Evolutionary conservation across 164 flowering plant species (phyloP).

Genomic region (Saururus chinensis): DNA sequence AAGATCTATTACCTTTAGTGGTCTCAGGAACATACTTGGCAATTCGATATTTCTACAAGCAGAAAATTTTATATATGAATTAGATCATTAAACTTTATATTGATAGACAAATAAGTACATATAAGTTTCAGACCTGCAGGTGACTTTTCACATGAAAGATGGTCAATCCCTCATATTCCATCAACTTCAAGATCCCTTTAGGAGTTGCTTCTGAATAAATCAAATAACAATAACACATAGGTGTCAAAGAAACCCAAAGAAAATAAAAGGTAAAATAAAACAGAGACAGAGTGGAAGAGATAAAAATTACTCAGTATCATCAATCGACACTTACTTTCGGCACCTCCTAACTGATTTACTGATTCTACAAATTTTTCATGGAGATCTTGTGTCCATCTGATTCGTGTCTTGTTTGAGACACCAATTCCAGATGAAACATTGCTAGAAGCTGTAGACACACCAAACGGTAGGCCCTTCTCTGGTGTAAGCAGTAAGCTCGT

Average conservation of each 20-base stretch:
- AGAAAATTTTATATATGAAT: not conserved
- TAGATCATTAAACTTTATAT: not conserved
- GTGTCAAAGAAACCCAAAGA: slow-evolving; percentile 2
- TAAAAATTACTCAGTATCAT: not conserved
- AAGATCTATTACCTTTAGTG: slow-evolving; percentile 32
- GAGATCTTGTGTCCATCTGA: slow-evolving; percentile 88
- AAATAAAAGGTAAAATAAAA: not conserved
- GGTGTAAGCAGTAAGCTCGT: slow-evolving; percentile 15
- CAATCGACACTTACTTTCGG: slow-evolving; percentile 59
- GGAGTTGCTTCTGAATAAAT: slow-evolving; percentile 73
- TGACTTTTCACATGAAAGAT: slow-evolving; percentile 94
- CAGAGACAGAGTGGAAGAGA: not conserved
- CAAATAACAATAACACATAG: not conserved
- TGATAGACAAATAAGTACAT: not conserved
- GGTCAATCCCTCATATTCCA: slow-evolving; percentile 79
- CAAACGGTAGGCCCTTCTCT: slow-evolving; percentile 23
- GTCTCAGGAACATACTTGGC: slow-evolving; percentile 69
- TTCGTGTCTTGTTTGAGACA: slow-evolving; percentile 47
- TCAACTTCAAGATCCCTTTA: slow-evolving; percentile 74
- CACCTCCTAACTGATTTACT: slow-evolving; percentile 79
- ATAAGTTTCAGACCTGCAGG: slow-evolving; percentile 45
- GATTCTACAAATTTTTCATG: slow-evolving; percentile 85
- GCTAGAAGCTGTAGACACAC: slow-evolving; percentile 11
- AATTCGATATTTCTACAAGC: slow-evolving; percentile 69
- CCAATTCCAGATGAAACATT: slow-evolving; percentile 24